These are phyloP conservation scores for Rhizopogon hawkerae DNA, from an alignment of 1,284 basidiomycete genomes.

Conservation along the genomic window DNA sequence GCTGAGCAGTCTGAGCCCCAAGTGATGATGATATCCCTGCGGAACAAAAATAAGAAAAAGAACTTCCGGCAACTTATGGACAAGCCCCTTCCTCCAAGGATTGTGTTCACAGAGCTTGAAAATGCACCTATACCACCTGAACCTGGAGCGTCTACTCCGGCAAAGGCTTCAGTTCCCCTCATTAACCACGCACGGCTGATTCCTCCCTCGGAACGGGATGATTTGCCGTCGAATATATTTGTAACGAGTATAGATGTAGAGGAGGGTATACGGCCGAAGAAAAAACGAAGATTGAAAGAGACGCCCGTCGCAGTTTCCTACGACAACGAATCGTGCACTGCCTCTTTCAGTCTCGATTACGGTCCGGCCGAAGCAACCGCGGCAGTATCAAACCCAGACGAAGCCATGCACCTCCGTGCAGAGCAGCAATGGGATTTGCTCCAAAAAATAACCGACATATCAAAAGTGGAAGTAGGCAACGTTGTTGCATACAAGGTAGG, in stretches of 20 bases:
- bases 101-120: slow-evolving; percentile 41
- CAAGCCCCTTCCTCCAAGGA: slow-evolving; percentile 43
- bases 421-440: slow-evolving; percentile 15
- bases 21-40: slow-evolving; percentile 49
- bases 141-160: background rate
- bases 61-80: slow-evolving; percentile 51
- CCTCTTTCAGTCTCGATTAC: slow-evolving; percentile 1
- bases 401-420: slow-evolving; percentile 10
- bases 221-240: slow-evolving; percentile 24
- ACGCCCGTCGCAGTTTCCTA: slow-evolving; percentile 7
- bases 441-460: slow-evolving; percentile 2
- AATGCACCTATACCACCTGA: slow-evolving; percentile 5
- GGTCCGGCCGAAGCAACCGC: background rate
- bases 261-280: slow-evolving; percentile 10
- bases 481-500: slow-evolving; percentile 23
- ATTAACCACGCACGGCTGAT: slow-evolving; percentile 28
- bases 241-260: slow-evolving; percentile 30
- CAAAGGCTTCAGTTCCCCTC: background rate
- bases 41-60: slow-evolving; percentile 69
- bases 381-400: slow-evolving; percentile 6
- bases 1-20: slow-evolving; percentile 11
- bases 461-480: slow-evolving; percentile 3
- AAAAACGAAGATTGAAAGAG: slow-evolving; percentile 6
- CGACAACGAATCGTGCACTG: background rate
- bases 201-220: slow-evolving; percentile 41